A percentile compares a stretch with the other conserved stretches of the same genome.
Conservation (phyloP, 768 basidiomycete genomes). For the Filobasidium wieringae region DNA sequence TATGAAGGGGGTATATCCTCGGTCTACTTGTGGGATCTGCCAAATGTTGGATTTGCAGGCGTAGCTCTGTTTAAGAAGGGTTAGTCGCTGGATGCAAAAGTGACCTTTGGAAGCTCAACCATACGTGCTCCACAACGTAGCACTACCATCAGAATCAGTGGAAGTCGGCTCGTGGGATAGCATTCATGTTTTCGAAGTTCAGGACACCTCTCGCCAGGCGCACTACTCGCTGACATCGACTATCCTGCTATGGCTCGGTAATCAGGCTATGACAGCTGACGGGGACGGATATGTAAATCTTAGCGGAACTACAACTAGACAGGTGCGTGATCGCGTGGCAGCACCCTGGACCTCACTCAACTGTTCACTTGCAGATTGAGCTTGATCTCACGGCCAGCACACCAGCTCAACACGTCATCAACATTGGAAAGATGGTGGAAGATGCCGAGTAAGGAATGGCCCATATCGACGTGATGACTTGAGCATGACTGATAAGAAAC, state of each 20-base stretch:
- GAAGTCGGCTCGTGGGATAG: slow-evolving; percentile 86
- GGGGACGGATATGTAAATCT: slow-evolving; percentile 65
- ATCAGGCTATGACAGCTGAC: slow-evolving; percentile 41
- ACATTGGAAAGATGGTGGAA: slow-evolving; percentile 91
- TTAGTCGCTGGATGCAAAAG: slow-evolving; percentile 37
- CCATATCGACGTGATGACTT: not conserved
- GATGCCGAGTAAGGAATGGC: slow-evolving; percentile 64
- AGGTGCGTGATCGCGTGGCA: slow-evolving; percentile 47
- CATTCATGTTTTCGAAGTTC: slow-evolving; percentile 91
- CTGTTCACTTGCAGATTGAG: slow-evolving; percentile 50
- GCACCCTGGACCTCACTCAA: not conserved
- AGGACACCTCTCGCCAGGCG: slow-evolving; percentile 81
- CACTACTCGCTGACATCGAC: slow-evolving; percentile 97
- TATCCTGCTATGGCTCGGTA: slow-evolving; percentile 82
- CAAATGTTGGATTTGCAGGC: slow-evolving; percentile 91
- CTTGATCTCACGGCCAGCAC: slow-evolving; percentile 76
- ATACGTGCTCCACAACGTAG: not conserved
- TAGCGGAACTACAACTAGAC: slow-evolving; percentile 94
- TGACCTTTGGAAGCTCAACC: not conserved
- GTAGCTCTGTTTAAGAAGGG: slow-evolving; percentile 93
- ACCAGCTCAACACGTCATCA: slow-evolving; percentile 71
- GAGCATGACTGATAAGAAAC: not conserved
- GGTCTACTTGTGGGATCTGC: slow-evolving; percentile 95
- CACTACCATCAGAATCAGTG: slow-evolving; percentile 12
- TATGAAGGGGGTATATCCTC: slow-evolving; percentile 96